Conservation (phyloP, 192 early-diverging fungal genomes). For the Backusella liffmaniae region DNA sequence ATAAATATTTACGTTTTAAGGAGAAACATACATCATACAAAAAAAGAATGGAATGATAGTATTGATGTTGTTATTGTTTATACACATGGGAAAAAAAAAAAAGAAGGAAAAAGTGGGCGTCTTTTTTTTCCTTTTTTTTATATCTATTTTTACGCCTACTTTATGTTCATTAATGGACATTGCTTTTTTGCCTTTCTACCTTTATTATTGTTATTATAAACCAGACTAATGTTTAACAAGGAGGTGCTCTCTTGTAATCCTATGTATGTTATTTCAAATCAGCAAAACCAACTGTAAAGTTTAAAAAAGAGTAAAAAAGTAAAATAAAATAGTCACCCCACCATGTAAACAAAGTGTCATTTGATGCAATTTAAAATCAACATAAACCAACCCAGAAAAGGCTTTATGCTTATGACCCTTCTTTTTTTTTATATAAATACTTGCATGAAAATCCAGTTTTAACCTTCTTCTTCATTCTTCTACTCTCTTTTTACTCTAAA, state of each 20-base stretch:
- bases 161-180: neutral
- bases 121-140: neutral
- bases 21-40: neutral
- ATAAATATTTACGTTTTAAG: slow-evolving; percentile 10
- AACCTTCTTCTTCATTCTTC: neutral
- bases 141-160: neutral
- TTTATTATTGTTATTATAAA: neutral
- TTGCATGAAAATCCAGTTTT: neutral
- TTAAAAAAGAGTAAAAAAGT: neutral
- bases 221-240: neutral
- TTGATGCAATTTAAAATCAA: neutral
- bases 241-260: neutral
- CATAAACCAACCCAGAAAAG: neutral
- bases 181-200: neutral
- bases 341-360: neutral
- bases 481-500: neutral
- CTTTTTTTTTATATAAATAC: neutral
- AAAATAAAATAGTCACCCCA: neutral
- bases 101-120: neutral
- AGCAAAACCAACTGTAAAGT: neutral
- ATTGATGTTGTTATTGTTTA: neutral
- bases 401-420: neutral
- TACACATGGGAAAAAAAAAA: slow-evolving; percentile 1
- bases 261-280: neutral
- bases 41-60: neutral